phyloP scores from a whole-genome alignment of 1,284 basidiomycete genomes.

The Mixia osmundae region DNA sequence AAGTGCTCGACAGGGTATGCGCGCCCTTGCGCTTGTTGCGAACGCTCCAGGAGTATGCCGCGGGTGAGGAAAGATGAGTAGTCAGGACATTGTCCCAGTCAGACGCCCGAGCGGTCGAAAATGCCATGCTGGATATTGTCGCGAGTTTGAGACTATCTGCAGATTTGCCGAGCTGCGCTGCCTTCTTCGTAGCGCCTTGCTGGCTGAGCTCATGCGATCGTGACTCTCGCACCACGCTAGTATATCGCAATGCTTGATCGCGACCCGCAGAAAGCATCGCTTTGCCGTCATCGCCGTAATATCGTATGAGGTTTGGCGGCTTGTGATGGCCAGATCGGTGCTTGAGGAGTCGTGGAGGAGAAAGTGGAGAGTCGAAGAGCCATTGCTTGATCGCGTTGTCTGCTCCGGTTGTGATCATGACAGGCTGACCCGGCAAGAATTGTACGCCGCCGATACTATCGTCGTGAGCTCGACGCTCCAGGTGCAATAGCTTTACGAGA shows the following conservation, averaged over 20 bases:
- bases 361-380: slow-evolving; percentile 77
- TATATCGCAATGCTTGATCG: slow-evolving; percentile 69
- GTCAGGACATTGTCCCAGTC: slow-evolving; percentile 97
- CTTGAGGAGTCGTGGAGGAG: slow-evolving; percentile 68
- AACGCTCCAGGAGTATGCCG: slow-evolving; percentile 67
- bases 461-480: slow-evolving; percentile 66
- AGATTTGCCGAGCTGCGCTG: slow-evolving; percentile 2
- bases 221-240: slow-evolving; percentile 79
- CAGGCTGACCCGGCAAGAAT: slow-evolving; percentile 58
- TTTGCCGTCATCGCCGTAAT: slow-evolving; percentile 91
- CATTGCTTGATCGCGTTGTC: slow-evolving; percentile 96
- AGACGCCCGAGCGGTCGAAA: slow-evolving; percentile 31
- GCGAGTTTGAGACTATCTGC: neutral
- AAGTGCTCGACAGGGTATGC: slow-evolving; percentile 27
- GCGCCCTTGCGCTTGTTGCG: slow-evolving; percentile 58
- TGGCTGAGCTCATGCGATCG: slow-evolving; percentile 84
- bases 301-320: slow-evolving; percentile 76
- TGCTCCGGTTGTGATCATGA: slow-evolving; percentile 62
- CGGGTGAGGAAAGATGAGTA: slow-evolving; percentile 46
- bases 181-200: slow-evolving; percentile 29
- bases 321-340: slow-evolving; percentile 74
- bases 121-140: slow-evolving; percentile 9
- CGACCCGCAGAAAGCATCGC: slow-evolving; percentile 54
- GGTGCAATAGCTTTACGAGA: slow-evolving; percentile 54
- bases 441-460: slow-evolving; percentile 51